Base-by-base conservation (phyloP, 2,329 filamentous ascomycete genomes). In the Bipolaris victoriae region DNA sequence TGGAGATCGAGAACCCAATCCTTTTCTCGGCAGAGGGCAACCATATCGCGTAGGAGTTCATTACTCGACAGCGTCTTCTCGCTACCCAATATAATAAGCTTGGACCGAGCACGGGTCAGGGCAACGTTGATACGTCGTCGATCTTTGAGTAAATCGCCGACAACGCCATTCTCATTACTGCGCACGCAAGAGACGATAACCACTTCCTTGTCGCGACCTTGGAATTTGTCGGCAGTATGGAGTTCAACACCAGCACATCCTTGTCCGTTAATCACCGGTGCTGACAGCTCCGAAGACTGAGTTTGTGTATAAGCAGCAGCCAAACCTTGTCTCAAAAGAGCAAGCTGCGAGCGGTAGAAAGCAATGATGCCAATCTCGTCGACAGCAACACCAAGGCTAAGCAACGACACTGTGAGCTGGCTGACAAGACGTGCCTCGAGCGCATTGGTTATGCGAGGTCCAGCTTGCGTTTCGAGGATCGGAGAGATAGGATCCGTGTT, bases 171-270 rank as follows among this genome's bases (percentile, higher is more conserved):
- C 20, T 93, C 88, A 68, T 99, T 99, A 73, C 88, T 94, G 29
- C 95, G 86, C 13, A 98, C 95, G 29, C 96, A 88, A 53, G 87
- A 91, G 7, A 99, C 84, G 13, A 99, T 86, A 0, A 98, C 86
- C 2, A 96, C 88, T 71, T 97, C 92, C 74, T 99, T 99, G 78
- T 99, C 95, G 9, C 95, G 86, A 6, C 95, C 95, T 75, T 99
- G 95, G 76, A 97, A 99, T 43, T 94, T 92, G 77, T 99, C 95
- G 3, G 95, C 93, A 0, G 95, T 98, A 77, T 99, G 92, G 84
- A 98, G 92, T 77, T 99, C 95, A 1, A 99, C 87, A n/a, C 60
- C 67, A 6, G 69, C 60, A 9, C 58, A 57, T 1, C 57, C 58
- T 16, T 63, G 55, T n/a, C 62, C 55, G 15, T 47, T 60, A 11